phyloP scores from a whole-genome alignment of 2,329 filamentous ascomycete genomes.

The Botrytis byssoidea region DNA sequence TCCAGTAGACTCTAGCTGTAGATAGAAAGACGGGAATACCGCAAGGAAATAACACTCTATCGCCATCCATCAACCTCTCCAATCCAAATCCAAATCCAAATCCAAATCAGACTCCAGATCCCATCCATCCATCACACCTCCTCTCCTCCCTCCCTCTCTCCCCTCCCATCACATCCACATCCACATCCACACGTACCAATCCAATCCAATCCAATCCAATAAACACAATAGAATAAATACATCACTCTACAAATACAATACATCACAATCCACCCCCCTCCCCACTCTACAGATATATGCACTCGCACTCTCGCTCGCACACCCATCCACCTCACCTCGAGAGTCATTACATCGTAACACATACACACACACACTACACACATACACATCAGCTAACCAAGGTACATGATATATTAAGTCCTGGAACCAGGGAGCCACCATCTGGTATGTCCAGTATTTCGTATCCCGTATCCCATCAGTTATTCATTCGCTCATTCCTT shows the following conservation, averaged over 20 bases:
- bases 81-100: too few relatives aligned
- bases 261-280: too few relatives aligned
- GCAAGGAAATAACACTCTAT: background rate
- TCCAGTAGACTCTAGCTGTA: too few relatives aligned
- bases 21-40: too few relatives aligned
- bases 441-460: background rate
- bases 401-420: background rate
- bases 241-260: too few relatives aligned
- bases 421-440: background rate
- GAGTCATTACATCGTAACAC: background rate
- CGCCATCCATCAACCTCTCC: background rate
- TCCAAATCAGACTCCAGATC: too few relatives aligned
- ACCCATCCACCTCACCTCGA: too few relatives aligned
- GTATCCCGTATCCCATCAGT: too few relatives aligned
- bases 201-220: background rate
- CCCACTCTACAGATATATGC: background rate
- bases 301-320: too few relatives aligned
- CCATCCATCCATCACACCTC: background rate
- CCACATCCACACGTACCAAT: background rate
- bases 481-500: too few relatives aligned
- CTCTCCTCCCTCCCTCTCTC: too few relatives aligned
- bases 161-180: too few relatives aligned
- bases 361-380: background rate
- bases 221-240: background rate
- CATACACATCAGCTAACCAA: background rate